These are phyloP conservation scores for Saccharum officinarum DNA, from an alignment of 176 grass and related monocot genomes.

Conservation along the genomic window DNA sequence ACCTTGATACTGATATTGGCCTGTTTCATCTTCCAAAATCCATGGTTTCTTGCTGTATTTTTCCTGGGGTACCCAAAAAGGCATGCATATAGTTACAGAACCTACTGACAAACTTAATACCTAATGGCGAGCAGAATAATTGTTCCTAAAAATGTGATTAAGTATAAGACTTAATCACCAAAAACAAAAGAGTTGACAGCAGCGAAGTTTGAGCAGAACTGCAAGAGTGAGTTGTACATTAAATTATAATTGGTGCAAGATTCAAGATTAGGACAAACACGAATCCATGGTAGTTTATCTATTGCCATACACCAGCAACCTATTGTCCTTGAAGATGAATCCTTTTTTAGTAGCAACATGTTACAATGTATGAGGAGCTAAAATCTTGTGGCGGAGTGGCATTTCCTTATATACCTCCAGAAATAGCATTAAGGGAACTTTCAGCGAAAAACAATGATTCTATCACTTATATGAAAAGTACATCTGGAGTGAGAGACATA, in stretches of 20 bases:
- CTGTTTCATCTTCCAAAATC: slow-evolving; percentile 98
- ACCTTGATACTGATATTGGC: slow-evolving; percentile 95
- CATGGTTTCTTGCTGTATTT: slow-evolving; percentile 91
- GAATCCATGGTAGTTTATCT: not conserved
- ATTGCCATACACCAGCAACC: not conserved
- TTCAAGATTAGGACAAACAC: not conserved
- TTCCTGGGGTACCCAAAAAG: slow-evolving; percentile 54
- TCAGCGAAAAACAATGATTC: not conserved
- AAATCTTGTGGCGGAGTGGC: not conserved
- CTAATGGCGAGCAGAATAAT: not conserved
- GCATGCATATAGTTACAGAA: slow-evolving; percentile 9
- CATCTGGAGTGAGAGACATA: not conserved
- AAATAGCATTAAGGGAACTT: not conserved
- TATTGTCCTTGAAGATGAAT: not conserved
- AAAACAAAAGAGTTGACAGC: not conserved
- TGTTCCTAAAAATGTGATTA: not conserved
- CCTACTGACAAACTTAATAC: not conserved
- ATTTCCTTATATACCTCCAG: not conserved
- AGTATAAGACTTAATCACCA: not conserved
- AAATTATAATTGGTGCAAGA: not conserved
- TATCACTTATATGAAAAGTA: not conserved
- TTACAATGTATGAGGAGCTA: not conserved
- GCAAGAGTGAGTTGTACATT: not conserved
- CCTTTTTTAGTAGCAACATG: not conserved
- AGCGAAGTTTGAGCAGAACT: not conserved